Conservation (phyloP, 2,329 filamentous ascomycete species). For the Aspergillus latus region DNA sequence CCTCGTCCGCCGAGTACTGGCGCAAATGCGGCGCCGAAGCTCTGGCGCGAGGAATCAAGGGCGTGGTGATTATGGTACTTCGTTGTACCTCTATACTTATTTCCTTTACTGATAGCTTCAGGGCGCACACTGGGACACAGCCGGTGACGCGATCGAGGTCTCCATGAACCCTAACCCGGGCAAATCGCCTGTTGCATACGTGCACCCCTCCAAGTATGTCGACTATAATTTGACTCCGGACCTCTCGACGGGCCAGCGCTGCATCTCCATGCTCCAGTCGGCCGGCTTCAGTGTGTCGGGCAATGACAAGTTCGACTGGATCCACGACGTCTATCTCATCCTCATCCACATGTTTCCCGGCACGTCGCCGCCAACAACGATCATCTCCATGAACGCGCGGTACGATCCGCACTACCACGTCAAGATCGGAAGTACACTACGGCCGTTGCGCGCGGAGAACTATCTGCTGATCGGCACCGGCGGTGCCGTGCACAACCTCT, state of each 20-base stretch:
- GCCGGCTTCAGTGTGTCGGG: constrained; percentile 56
- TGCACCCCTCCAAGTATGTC: constrained; percentile 64
- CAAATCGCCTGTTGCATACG: constrained; percentile 66
- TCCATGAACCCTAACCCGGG: constrained; percentile 59
- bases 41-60: constrained; percentile 59
- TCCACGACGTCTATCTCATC: constrained; percentile 69
- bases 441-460: constrained; percentile 54
- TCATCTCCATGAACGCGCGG: constrained; percentile 50
- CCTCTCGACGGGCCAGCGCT: constrained; percentile 52
- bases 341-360: constrained; percentile 68
- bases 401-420: constrained; percentile 60
- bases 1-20: constrained; percentile 63
- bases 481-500: constrained; percentile 69
- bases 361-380: constrained; percentile 64
- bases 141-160: constrained; percentile 59
- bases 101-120: neutral
- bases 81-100: too few species aligned
- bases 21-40: constrained; percentile 64
- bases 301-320: constrained; percentile 66
- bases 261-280: constrained; percentile 51
- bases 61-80: constrained; percentile 64
- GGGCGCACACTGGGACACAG: constrained; percentile 64
- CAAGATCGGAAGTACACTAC: constrained; percentile 57
- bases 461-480: constrained; percentile 62
- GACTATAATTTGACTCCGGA: constrained; percentile 63